Evolutionary conservation across 2,329 filamentous ascomycete species (phyloP).

Genomic region (Neofusicoccum sp.): DNA sequence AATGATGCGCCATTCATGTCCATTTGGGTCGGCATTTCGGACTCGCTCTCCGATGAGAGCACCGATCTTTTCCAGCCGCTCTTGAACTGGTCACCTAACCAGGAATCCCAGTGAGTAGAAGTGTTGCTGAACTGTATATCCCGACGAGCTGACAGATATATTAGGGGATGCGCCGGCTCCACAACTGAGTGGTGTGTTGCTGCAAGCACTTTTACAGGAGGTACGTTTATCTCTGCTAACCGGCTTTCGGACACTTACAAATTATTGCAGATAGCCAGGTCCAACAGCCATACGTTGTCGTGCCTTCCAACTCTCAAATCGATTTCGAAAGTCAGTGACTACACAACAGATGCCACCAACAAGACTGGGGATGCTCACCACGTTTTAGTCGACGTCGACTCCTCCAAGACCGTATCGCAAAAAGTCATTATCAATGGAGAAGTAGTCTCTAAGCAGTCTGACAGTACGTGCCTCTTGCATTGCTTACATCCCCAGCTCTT

Average conservation of each 20-base stretch:
- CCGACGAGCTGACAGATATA: neutral
- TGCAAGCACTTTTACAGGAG: constrained; percentile 8
- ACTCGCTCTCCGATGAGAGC: constrained; percentile 7
- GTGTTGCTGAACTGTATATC: neutral
- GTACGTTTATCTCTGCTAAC: neutral
- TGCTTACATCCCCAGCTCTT: neutral
- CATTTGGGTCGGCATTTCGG: constrained; percentile 19
- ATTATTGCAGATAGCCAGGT: neutral
- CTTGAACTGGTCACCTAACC: constrained; percentile 14
- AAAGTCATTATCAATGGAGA: constrained; percentile 13
- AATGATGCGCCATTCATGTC: neutral
- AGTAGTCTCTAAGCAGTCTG: constrained; percentile 10
- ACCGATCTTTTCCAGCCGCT: constrained; percentile 14
- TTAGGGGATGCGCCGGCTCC: neutral
- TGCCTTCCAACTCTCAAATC: neutral
- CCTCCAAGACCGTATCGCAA: neutral
- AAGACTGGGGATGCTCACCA: neutral
- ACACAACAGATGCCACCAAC: rapidly evolving
- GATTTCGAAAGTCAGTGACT: neutral
- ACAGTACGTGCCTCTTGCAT: constrained; percentile 2
- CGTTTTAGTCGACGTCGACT: neutral
- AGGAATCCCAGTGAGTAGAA: constrained; percentile 1
- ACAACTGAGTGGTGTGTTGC: constrained; percentile 18
- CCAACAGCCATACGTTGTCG: neutral
- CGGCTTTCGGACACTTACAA: too few species aligned